Conservation (phyloP, 106 monocot genomes). For the Dioscorea dumetorum region DNA sequence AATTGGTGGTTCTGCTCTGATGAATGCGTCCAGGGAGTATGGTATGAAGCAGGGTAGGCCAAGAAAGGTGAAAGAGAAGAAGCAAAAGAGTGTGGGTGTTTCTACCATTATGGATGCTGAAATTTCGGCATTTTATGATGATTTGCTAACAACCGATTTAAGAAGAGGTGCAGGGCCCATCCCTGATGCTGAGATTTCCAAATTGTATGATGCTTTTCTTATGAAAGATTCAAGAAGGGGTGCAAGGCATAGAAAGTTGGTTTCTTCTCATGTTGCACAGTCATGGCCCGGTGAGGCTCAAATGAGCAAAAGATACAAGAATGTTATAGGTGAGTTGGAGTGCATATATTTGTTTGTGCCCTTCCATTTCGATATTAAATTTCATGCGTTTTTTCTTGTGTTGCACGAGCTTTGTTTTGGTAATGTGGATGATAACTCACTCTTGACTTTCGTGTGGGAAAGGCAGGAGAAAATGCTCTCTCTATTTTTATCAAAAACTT, state of each 20-base stretch:
- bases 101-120: slow-evolving; percentile 15
- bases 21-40: slow-evolving; percentile 66
- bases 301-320: slow-evolving; percentile 39
- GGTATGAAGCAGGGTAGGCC: slow-evolving; percentile 45
- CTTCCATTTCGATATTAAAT: too few relatives aligned
- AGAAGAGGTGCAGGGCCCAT: slow-evolving; percentile 18
- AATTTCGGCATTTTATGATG: slow-evolving; percentile 28
- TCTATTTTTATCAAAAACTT: too few relatives aligned
- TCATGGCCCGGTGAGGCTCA: slow-evolving; percentile 71
- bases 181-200: slow-evolving; percentile 7
- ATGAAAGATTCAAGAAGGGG: slow-evolving; percentile 43
- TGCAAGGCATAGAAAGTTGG: slow-evolving; percentile 26
- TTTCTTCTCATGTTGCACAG: slow-evolving; percentile 33
- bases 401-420: too few relatives aligned
- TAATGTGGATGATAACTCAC: too few relatives aligned
- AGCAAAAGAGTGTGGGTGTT: background rate
- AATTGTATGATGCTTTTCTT: slow-evolving; percentile 41
- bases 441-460: too few relatives aligned
- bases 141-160: slow-evolving; percentile 46
- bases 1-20: slow-evolving; percentile 42
- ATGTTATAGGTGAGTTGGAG: slow-evolving; percentile 35
- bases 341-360: background rate
- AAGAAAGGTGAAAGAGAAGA: slow-evolving; percentile 22
- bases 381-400: too few relatives aligned
- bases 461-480: too few relatives aligned